A percentile compares a stretch with the other conserved stretches of the same genome.
phyloP scores from a whole-genome alignment of 2,329 filamentous ascomycete genomes.

The Colletotrichum aenigma region DNA sequence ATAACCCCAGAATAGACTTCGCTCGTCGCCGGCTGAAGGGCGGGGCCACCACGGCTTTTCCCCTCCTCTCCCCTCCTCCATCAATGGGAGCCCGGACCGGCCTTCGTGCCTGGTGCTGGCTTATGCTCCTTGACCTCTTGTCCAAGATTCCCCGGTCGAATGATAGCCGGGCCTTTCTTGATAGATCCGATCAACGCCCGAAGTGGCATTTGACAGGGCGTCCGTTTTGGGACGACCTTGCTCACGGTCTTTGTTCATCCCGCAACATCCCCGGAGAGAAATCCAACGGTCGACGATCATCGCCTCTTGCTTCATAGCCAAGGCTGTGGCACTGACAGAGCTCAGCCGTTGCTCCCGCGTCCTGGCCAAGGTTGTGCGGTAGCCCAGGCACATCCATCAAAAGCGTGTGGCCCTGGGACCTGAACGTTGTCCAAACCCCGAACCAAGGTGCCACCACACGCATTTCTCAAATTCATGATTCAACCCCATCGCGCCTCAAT shows the following conservation, averaged over 20 bases:
- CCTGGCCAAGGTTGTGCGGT: neutral
- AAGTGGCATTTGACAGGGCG: neutral
- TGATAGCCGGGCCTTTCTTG: neutral
- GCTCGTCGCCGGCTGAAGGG: neutral
- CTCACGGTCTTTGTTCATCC: neutral
- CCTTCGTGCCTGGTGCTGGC: neutral
- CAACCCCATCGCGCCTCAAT: neutral
- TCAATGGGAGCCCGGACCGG: neutral
- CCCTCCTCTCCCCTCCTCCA: neutral
- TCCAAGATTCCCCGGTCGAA: neutral
- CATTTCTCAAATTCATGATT: constrained; percentile 5
- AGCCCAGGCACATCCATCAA: neutral
- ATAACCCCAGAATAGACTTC: neutral
- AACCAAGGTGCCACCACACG: neutral
- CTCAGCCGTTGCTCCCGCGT: neutral
- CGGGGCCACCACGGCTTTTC: neutral
- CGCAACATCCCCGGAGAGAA: neutral
- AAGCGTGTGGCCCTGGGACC: neutral
- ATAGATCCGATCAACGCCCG: neutral
- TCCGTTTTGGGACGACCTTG: neutral
- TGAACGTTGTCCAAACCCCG: neutral
- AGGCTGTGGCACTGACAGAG: neutral
- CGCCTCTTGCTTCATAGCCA: neutral
- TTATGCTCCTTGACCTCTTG: constrained; percentile 7
- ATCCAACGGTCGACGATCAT: neutral